Base-by-base conservation (phyloP, 345 rosid species). In the Turnera subulata region DNA sequence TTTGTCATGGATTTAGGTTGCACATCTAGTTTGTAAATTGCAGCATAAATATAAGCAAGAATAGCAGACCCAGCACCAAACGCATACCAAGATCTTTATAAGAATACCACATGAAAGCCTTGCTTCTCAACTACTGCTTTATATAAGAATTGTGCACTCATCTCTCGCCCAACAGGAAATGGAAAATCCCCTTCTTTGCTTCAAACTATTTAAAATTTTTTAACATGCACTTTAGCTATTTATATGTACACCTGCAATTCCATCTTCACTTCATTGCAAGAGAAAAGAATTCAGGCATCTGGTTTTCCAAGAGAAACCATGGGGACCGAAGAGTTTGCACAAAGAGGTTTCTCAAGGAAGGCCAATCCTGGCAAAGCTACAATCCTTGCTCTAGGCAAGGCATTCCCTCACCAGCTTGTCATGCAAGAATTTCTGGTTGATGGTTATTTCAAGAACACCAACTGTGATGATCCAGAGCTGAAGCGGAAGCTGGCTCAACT, bases 321-420 rank as follows among this genome's bases (percentile, higher is more conserved):
- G 97, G 93, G 82, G 53, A 78, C 71, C 56, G 81, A 72, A 61
- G 78, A 56, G 49, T 56, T 49, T 15, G 60, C 61, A 17, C 69
- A 43, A 35, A 67, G 63, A 72, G 56, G 72, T 55, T 54, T 55
- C 17, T 19, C 63, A 53, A 78, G 65, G 62, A 72, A 55, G 60
- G 70, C 78, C 29, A 78, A 16, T 37, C 74, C 72, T 1, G 84
- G 96, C 7, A 90, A 85, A 75, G 98, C 98, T 2, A 78, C 95
- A 20, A 85, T 91, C 63, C 78, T 91, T 72, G 85, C 95, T 32
- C 73, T 85, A 1, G 95, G 96, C 50, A 88, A 90, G 78, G 99
- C 97, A 32, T 93, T 93, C 68, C 99, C 99, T 59, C 80, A 80
- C 70, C 99, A 93, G 81, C 96, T 93, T 29, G 92, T 90, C 42